Evolutionary conservation across 192 early-diverging fungal species (phyloP).

Genomic region (Coemansia reversa): DNA sequence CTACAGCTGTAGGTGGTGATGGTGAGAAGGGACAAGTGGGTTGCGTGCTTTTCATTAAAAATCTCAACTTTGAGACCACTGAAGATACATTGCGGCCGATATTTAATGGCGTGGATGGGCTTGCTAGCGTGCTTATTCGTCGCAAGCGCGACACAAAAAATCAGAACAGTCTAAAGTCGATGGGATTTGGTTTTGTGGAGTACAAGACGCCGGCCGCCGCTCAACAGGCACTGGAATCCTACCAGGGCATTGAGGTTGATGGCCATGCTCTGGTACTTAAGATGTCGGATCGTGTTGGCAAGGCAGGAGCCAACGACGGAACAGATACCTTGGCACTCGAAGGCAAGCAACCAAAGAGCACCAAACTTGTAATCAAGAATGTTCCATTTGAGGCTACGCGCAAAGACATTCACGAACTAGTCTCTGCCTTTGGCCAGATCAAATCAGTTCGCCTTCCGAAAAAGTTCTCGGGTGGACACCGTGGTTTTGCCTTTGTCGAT

Average conservation of each 20-base stretch:
- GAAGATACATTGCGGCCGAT: conserved; percentile 71
- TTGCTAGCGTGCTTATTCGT: conserved; percentile 77
- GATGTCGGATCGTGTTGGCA: conserved; percentile 70
- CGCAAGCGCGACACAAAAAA: conserved; percentile 87
- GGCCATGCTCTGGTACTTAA: conserved; percentile 89
- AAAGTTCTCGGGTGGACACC: conserved; percentile 90
- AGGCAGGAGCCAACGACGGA: conserved; percentile 12
- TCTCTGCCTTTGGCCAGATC: conserved; percentile 89
- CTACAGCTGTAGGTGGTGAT: conserved; percentile 11
- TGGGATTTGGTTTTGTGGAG: conserved; percentile 98
- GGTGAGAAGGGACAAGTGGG: conserved; percentile 59
- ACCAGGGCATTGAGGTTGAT: conserved; percentile 84
- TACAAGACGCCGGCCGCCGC: conserved; percentile 82
- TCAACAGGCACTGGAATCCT: conserved; percentile 76
- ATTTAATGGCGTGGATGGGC: conserved; percentile 74
- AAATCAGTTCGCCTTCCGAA: conserved; percentile 94
- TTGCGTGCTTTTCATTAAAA: conserved; percentile 94
- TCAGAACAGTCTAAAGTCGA: conserved; percentile 70
- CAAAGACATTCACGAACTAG: conserved; percentile 87
- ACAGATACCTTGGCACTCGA: conserved; percentile 16
- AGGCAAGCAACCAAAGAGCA: conserved; percentile 65
- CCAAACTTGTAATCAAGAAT: conserved; percentile 91
- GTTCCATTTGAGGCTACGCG: conserved; percentile 96
- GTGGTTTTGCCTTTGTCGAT: conserved; percentile 98
- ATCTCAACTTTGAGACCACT: conserved; percentile 89